Base-by-base conservation (phyloP, 306 rosid species). In the Begonia peltatifolia region DNA sequence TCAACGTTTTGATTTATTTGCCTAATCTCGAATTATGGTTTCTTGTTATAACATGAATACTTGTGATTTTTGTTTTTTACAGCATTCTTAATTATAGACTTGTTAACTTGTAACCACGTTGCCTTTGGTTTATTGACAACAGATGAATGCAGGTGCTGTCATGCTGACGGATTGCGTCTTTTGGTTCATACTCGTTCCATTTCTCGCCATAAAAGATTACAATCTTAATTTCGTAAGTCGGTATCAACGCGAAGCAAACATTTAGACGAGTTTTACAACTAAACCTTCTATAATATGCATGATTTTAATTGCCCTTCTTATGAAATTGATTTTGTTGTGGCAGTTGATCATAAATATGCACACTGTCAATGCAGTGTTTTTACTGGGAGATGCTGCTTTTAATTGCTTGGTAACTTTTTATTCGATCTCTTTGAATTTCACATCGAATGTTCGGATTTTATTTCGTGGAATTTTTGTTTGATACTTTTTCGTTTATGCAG, bases 91-190 rank as follows among this genome's bases (percentile, higher is more conserved):
- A 17, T 17, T 17, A 25, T 25, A 25, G 35, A 25, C 35, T 1
- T 25, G 4, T 6, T 25, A 25, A 25, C 35, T 25, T 25, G 6
- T 25, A 6, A 25, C 35, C 35, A 6, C 1, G 35, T 25, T 25
- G 4, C 35, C 4, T 25, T 25, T 25, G 35, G 35, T 25, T 25
- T 25, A 25, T 54, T 42, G 5, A 55, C 56, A 54, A 72, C 71
- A 92, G 99, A 92, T 92, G 82, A 92, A 83, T 71, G 96, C 94
- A 41, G 99, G 99, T 8, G 96, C 99, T 41, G 94, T 90, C 17
- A 47, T 83, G 64, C 84, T 90, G 64, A 90, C 99, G 46, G 99
- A 90, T 57, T 79, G 84, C 47, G 96, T 87, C 30, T 92, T 83
- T 64, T 92, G 99, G 99, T 81, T 86, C 74, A 54, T 86, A 50